These are phyloP conservation scores for Acacia confusa DNA, from an alignment of 306 rosid species.

Conservation along the genomic window DNA sequence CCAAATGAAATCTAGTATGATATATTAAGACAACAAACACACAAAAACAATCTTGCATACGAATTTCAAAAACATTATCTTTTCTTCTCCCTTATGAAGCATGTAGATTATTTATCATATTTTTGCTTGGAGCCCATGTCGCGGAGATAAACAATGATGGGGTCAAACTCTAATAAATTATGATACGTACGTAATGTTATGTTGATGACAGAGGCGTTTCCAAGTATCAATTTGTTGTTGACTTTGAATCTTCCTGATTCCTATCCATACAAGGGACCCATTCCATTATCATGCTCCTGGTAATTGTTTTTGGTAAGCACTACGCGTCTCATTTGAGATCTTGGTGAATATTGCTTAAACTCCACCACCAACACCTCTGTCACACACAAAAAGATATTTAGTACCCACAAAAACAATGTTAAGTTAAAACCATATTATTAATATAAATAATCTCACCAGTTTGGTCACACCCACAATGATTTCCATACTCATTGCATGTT, in stretches of 20 bases:
- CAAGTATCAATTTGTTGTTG: conserved; percentile 45
- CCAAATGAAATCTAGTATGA: no score
- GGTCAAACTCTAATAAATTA: neutral
- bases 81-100: no score
- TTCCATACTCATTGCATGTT: neutral
- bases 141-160: neutral
- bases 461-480: neutral
- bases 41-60: neutral
- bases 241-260: conserved; percentile 57
- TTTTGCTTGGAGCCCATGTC: no score
- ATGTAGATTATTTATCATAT: no score
- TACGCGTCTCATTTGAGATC: conserved; percentile 43
- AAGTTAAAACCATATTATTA: no score
- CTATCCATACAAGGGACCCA: conserved; percentile 65
- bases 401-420: no score
- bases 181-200: neutral
- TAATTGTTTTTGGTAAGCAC: conserved; percentile 35
- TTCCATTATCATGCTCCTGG: conserved; percentile 50
- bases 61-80: no score
- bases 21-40: neutral
- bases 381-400: no score
- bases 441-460: neutral
- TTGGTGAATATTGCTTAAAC: conserved; percentile 48
- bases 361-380: conserved; percentile 46
- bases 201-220: neutral